Percentiles rank a stretch among this genome's conserved stretches.
Evolutionary conservation across 192 early-diverging fungal species (phyloP).

Genomic region (Mortierella claussenii): DNA sequence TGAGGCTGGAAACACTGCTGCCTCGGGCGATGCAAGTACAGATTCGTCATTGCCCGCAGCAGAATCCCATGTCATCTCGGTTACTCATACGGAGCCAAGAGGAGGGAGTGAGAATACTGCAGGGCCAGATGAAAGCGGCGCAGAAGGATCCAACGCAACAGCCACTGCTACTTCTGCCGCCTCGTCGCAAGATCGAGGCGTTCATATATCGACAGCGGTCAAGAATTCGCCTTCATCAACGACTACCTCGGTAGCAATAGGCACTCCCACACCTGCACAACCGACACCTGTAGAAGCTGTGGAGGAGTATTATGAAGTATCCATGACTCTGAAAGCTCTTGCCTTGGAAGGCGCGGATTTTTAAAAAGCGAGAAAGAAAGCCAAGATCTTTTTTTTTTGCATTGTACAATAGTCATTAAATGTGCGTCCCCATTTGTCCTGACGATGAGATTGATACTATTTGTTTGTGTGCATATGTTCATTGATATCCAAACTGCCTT

Average conservation of each 20-base stretch:
- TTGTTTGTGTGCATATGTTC: no score
- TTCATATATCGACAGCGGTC: not conserved
- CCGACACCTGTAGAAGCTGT: slow-evolving; percentile 16
- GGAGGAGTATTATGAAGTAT: slow-evolving; percentile 49
- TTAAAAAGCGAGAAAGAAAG: no score
- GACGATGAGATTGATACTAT: no score
- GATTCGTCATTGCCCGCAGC: no score
- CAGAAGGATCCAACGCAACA: not conserved
- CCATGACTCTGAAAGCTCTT: slow-evolving; percentile 44
- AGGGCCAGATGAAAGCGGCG: not conserved
- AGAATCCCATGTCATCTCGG: not conserved
- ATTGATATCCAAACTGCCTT: no score
- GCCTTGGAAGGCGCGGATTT: slow-evolving; percentile 46
- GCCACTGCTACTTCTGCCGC: not conserved
- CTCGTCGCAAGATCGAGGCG: slow-evolving; percentile 2
- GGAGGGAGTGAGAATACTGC: no score
- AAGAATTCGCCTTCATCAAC: slow-evolving; percentile 6
- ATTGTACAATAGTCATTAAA: no score
- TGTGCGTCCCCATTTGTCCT: no score
- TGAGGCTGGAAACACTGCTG: no score
- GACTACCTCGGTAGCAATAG: no score
- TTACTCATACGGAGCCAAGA: not conserved
- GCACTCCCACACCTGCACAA: slow-evolving; percentile 2
- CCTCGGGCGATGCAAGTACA: no score
- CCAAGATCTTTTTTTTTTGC: no score